Percentiles rank a stretch among this genome's conserved stretches.
These are phyloP conservation scores for Fraxinus velutina DNA, from an alignment of 305 asterid species.

Conservation along the genomic window DNA sequence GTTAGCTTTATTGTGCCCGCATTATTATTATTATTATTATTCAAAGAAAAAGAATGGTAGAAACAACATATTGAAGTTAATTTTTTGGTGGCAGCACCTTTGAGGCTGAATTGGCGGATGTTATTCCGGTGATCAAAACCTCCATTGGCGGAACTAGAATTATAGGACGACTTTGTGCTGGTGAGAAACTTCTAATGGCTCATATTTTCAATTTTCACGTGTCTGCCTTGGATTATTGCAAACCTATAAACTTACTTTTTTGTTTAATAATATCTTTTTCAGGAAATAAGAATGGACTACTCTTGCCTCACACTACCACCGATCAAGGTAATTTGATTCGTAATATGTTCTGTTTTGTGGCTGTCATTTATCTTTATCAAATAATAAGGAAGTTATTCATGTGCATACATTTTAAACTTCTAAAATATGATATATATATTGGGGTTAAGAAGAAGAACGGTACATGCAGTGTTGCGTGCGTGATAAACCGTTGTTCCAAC, in stretches of 20 bases:
- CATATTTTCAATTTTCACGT: background rate
- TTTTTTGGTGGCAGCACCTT: conserved; percentile 53
- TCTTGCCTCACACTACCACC: conserved; percentile 85
- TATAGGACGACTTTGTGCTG: conserved; percentile 84
- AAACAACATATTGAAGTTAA: conserved; percentile 8
- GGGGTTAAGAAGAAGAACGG: background rate
- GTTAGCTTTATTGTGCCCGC: no score
- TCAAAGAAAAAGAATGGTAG: background rate
- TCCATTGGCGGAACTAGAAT: conserved; percentile 78
- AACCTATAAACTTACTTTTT: background rate
- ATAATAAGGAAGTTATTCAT: background rate
- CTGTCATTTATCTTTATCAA: background rate
- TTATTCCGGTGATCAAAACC: conserved; percentile 80
- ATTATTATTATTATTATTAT: background rate
- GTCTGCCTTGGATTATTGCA: background rate
- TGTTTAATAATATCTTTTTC: conserved; percentile 9
- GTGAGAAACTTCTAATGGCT: conserved; percentile 30
- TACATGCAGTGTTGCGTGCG: background rate
- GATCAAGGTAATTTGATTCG: conserved; percentile 66
- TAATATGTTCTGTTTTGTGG: background rate
- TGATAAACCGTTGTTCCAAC: background rate
- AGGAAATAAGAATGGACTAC: conserved; percentile 95
- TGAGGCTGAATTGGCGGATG: conserved; percentile 72
- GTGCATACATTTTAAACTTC: background rate
- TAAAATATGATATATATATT: background rate